Base-by-base conservation (phyloP, 2,329 filamentous ascomycete genomes). In the Amesomyces nigricolor region DNA sequence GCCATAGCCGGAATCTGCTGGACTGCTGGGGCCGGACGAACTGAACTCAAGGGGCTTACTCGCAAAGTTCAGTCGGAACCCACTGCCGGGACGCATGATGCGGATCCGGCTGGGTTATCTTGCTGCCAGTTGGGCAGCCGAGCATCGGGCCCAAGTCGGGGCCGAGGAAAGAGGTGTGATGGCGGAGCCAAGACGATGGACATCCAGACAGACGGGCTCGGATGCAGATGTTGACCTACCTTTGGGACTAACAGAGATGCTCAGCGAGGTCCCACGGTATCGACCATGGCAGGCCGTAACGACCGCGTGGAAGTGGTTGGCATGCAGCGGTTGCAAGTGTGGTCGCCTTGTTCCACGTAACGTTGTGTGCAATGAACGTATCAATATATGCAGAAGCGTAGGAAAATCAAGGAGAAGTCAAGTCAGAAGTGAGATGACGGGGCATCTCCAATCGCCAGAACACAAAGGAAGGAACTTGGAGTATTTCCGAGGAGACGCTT, bases 1-100 rank as follows among this genome's bases (percentile, higher is more conserved):
- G 51, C 52, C 61, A 39, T 65, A 66, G 14, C 63, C 64, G 4
- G 64, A 64, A 30, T 66, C 64, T 19, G 58, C 16, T 4, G 62
- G 59, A 17, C 58, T 61, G 16, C 22, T 13, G 37, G 50, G 52
- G 17, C 37, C 60, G 29, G 58, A 57, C 11, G 56, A 57, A 51
- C 57, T 56, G 43, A 35, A 46, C 42, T 42, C 54, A 7, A 57
- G 57, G 19, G 47, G 53, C 49, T 58, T 51, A 44, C 57, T 59
- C 17, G 55, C 60, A 26, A 51, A 32, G 16, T 42, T 55, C 5
- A 46, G 55, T 11, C 50, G 56, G n/a, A 58, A 54, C 14, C 51
- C 54, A 10, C 46, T 30, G 35, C 29, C 35, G 7, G 44, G 39
- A 10, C 48, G 53, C 61, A 61, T 63, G 43, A 26, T 51, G 49